phyloP scores from a whole-genome alignment of 1,284 basidiomycete genomes.

The Caloboletus inedulis region DNA sequence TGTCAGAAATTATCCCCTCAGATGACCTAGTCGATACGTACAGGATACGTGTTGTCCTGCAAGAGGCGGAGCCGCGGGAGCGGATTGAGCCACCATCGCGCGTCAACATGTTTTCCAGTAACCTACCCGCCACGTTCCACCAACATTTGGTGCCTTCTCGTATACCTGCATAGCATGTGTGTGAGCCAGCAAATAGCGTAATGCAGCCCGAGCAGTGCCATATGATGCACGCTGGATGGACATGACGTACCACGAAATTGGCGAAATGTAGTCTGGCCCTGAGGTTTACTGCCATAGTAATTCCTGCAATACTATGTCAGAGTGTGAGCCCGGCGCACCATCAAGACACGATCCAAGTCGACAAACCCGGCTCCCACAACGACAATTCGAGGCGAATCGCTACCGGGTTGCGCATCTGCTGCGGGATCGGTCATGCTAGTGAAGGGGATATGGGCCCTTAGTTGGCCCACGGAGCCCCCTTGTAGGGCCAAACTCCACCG shows the following conservation, averaged over 20 bases:
- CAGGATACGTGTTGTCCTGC: constrained; percentile 33
- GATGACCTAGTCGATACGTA: constrained; percentile 10
- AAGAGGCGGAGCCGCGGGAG: background rate
- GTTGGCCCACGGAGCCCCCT: no score
- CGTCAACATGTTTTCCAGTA: background rate
- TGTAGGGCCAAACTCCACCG: background rate
- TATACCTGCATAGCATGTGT: background rate
- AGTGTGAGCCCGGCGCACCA: background rate
- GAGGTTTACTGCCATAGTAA: constrained; percentile 42
- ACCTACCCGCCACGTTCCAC: constrained; percentile 28
- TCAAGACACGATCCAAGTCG: background rate
- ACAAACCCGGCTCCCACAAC: constrained; percentile 30
- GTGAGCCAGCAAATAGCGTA: background rate
- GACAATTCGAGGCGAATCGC: constrained; percentile 14
- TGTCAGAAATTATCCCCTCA: background rate
- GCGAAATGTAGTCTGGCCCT: constrained; percentile 29
- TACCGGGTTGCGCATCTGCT: background rate
- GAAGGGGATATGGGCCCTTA: background rate
- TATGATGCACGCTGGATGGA: constrained; percentile 3
- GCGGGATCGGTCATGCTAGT: background rate
- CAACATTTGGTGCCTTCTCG: constrained; percentile 1
- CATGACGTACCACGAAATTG: constrained; percentile 16
- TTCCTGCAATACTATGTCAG: constrained; percentile 38
- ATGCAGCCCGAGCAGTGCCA: constrained; percentile 3
- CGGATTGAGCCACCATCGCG: background rate